These are phyloP conservation scores for Pseudophaeomoniella oleicola DNA, from an alignment of 2,329 filamentous ascomycete genomes.

Conservation along the genomic window DNA sequence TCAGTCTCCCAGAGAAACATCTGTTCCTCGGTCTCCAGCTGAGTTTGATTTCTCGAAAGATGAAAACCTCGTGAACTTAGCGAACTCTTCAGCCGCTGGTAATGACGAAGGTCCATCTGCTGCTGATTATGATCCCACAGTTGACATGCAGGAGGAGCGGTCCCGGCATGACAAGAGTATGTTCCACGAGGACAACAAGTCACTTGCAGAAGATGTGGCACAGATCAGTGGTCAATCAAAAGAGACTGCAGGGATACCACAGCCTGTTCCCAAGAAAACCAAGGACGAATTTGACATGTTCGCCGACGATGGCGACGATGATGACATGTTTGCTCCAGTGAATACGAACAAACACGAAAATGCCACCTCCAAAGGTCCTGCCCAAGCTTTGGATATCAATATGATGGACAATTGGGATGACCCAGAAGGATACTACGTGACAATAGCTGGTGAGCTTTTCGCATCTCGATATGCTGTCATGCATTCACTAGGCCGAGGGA, in stretches of 20 bases:
- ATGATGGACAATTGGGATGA: constrained; percentile 91
- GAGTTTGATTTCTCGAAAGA: constrained; percentile 52
- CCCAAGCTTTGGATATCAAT: constrained; percentile 49
- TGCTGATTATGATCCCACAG: constrained; percentile 78
- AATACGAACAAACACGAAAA: constrained; percentile 33
- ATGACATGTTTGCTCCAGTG: constrained; percentile 80
- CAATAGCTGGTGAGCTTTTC: constrained; percentile 80
- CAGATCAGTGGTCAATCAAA: not conserved
- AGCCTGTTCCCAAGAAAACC: constrained; percentile 23
- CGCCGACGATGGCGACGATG: constrained; percentile 45
- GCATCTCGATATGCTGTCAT: constrained; percentile 82
- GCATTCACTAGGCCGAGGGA: constrained; percentile 76
- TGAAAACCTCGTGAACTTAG: constrained; percentile 50
- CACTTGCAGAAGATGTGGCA: constrained; percentile 35
- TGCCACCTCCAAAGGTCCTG: constrained; percentile 33
- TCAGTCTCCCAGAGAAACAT: constrained; percentile 32
- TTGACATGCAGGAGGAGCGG: constrained; percentile 76
- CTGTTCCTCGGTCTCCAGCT: constrained; percentile 37
- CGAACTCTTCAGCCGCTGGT: constrained; percentile 25
- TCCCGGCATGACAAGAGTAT: constrained; percentile 53
- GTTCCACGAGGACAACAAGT: constrained; percentile 39
- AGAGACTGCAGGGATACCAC: constrained; percentile 14
- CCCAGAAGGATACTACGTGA: constrained; percentile 89
- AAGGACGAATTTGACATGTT: constrained; percentile 50
- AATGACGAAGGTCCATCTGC: constrained; percentile 63